phyloP scores from a whole-genome alignment of 495 filamentous ascomycete genomes.

The Neurospora sp. region DNA sequence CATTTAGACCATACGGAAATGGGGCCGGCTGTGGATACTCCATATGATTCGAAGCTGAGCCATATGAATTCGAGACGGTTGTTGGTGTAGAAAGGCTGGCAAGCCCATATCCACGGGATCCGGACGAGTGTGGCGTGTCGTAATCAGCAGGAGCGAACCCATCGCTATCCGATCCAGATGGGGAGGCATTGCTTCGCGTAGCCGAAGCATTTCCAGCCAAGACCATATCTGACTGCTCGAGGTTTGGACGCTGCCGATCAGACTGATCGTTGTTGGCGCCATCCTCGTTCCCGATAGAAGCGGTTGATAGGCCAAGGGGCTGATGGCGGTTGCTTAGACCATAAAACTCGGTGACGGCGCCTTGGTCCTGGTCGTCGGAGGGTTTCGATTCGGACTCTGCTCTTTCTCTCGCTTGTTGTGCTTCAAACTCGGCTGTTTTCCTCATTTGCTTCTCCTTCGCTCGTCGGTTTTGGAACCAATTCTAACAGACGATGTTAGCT shows the following conservation, averaged over 20 bases:
- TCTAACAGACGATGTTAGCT: conserved; percentile 43
- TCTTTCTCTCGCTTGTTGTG: conserved; percentile 46
- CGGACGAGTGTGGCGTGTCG: conserved; percentile 2
- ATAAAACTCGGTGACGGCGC: conserved; percentile 18
- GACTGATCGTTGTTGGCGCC: conserved; percentile 16
- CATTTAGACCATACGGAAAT: conserved; percentile 8
- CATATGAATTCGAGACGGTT: conserved; percentile 5
- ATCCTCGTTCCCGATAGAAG: conserved; percentile 20
- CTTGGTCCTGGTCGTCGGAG: conserved; percentile 22
- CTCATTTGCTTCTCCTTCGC: conserved; percentile 74
- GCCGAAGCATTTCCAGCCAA: not conserved
- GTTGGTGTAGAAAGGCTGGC: not conserved
- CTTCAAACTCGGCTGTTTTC: conserved; percentile 56
- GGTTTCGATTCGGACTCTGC: conserved; percentile 27
- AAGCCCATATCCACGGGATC: not conserved
- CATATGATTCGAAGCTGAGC: conserved; percentile 1
- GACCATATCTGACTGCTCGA: not conserved
- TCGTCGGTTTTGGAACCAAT: conserved; percentile 87
- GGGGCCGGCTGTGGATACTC: conserved; percentile 9
- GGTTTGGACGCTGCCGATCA: conserved; percentile 1
- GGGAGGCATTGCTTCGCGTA: conserved; percentile 1
- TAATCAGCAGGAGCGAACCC: conserved; percentile 10
- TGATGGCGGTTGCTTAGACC: conserved; percentile 22
- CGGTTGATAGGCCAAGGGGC: conserved; percentile 26
- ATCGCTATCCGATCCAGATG: conserved; percentile 12